Base-by-base conservation (phyloP, 176 grass and related monocot species). In the Ensete ventricosum region DNA sequence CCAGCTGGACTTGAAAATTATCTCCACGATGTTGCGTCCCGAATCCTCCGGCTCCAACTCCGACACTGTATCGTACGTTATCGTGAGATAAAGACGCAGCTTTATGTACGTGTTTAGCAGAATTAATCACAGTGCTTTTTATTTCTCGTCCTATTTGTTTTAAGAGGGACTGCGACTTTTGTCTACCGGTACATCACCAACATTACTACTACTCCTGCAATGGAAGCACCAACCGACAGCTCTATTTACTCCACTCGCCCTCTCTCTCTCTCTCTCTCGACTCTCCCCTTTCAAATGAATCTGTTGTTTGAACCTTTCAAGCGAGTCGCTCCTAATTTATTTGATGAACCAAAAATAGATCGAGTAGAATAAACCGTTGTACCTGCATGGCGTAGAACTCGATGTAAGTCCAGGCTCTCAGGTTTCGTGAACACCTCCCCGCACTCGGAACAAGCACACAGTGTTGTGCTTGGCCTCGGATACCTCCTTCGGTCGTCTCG, bases 1-100 rank as follows among this genome's bases (percentile, higher is more conserved):
- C 95, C 95, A 99, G 86, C 95, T 99, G 1, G 95, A 99, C 76
- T 99, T 99, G 76, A 99, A 94, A 82, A 99, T 99, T 67, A 99
- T 99, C 83, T 99, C 95, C 76, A 99, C 95, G 55, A 99, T 99
- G 86, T 86, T 94, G 22, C 90, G 84, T 2, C 95, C 90, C 0
- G 95, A 99, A 75, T 99, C 95, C 81, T 99, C 95, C 7, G 84
- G 88, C 2, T 88, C 95, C 1, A 99, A 73, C 82, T 94, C 95
- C 0, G 90, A 99, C 79, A 99, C 95, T 99, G 79, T 66, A 16
- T 19, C n/a, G 0, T 4, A 43, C 34, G 34, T 43, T 43, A 6
- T 43, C 3, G 34, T 43, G 34, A 43, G 34, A 43, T 6, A 6
- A 43, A 5, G 34, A 6, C 4, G 34, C 4, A 43, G 34, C 6